These are phyloP conservation scores for Ampelomyces quisqualis DNA, from an alignment of 2,329 filamentous ascomycete species.

Conservation along the genomic window DNA sequence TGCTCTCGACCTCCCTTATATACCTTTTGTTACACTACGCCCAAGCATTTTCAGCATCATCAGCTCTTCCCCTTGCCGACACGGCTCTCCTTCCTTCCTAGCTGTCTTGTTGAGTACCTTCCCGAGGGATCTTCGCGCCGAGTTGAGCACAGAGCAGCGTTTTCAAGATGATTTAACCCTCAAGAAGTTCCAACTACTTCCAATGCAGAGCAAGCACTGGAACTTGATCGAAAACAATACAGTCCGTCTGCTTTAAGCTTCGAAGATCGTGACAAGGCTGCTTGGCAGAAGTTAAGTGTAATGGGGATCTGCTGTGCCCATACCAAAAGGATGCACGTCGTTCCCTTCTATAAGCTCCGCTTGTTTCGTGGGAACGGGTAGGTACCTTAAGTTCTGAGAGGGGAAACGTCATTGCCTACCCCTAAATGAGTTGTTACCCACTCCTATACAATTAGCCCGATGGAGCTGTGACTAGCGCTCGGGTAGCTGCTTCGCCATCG, in stretches of 20 bases:
- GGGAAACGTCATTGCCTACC: too few relatives aligned
- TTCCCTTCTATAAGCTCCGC: too few relatives aligned
- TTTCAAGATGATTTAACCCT: background rate
- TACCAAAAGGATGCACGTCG: background rate
- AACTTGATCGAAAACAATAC: background rate
- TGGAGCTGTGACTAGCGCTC: too few relatives aligned
- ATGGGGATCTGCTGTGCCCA: slow-evolving; percentile 2
- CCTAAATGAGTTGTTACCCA: too few relatives aligned
- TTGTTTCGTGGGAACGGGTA: too few relatives aligned
- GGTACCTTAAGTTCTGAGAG: too few relatives aligned
- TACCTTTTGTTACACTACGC: background rate
- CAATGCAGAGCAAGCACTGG: background rate
- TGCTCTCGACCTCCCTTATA: background rate
- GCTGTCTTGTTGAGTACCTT: background rate
- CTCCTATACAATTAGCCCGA: too few relatives aligned
- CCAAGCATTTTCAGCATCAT: background rate
- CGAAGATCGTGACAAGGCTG: background rate
- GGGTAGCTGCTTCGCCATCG: too few relatives aligned
- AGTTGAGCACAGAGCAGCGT: background rate
- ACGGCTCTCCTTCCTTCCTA: background rate
- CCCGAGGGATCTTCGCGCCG: background rate
- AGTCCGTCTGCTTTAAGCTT: background rate
- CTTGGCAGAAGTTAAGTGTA: slow-evolving; percentile 2
- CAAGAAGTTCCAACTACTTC: background rate
- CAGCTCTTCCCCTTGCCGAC: background rate